Conservation (phyloP, 768 basidiomycete species). For the Boletus pseudo-olivaceus region DNA sequence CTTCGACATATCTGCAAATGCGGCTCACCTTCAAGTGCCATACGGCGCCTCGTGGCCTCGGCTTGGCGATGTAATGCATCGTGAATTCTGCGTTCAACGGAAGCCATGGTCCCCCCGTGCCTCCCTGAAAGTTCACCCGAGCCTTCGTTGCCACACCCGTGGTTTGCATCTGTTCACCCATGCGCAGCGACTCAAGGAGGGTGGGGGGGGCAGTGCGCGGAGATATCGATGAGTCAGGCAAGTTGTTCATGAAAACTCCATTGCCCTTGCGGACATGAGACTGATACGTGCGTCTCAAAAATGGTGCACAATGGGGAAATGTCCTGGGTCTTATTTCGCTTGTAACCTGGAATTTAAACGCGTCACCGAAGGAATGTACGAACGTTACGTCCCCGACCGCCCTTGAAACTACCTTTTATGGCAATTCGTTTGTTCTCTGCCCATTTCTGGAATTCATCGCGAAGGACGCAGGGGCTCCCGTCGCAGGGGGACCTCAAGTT, state of each 20-base stretch:
- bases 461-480: conserved; percentile 21
- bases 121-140: conserved; percentile 16
- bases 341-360: conserved; percentile 28
- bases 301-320: conserved; percentile 15
- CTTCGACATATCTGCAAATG: conserved; percentile 17
- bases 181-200: conserved; percentile 12
- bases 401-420: conserved; percentile 36
- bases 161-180: conserved; percentile 17
- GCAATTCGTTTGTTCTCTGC: conserved; percentile 36
- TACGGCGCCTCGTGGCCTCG: conserved; percentile 14
- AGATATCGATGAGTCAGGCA: conserved; percentile 14
- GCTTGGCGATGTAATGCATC: conserved; percentile 7
- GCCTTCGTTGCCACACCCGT: conserved; percentile 17
- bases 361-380: conserved; percentile 28
- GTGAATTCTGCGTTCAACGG: conserved; percentile 11
- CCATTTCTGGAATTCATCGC: conserved; percentile 31
- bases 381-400: conserved; percentile 32
- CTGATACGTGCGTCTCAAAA: conserved; percentile 14
- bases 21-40: conserved; percentile 14
- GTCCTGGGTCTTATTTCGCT: conserved; percentile 27
- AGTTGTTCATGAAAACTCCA: conserved; percentile 14
- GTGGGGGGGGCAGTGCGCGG: conserved; percentile 10
- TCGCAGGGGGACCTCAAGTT: conserved; percentile 30
- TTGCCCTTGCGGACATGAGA: conserved; percentile 22
- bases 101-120: conserved; percentile 2